These are phyloP conservation scores for Teunomyces pallodes DNA, from an alignment of 805 yeast species.

Conservation along the genomic window DNA sequence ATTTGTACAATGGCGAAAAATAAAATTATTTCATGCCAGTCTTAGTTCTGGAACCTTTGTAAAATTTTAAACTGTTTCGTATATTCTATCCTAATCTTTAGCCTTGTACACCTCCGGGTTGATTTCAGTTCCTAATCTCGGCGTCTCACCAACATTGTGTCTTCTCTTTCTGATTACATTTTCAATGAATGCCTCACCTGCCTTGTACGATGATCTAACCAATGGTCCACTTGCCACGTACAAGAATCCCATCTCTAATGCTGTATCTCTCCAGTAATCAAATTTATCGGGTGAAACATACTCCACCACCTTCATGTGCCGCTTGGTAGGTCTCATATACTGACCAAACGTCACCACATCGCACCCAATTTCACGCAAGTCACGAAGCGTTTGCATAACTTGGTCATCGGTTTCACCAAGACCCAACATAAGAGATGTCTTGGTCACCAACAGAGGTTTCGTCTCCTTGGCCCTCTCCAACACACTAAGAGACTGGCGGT, in stretches of 20 bases:
- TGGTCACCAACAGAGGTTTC: slow-evolving; percentile 75
- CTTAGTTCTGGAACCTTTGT: background rate
- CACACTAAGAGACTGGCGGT: slow-evolving; percentile 80
- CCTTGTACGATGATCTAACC: slow-evolving; percentile 94
- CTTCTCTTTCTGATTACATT: slow-evolving; percentile 80
- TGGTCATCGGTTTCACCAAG: slow-evolving; percentile 96
- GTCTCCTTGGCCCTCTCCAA: slow-evolving; percentile 76
- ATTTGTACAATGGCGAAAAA: background rate
- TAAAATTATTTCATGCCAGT: background rate
- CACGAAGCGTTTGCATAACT: slow-evolving; percentile 67
- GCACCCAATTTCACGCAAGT: slow-evolving; percentile 71
- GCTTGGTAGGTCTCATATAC: slow-evolving; percentile 97
- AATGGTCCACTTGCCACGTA: slow-evolving; percentile 98
- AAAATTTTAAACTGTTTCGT: background rate
- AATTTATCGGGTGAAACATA: slow-evolving; percentile 92
- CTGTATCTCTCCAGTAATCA: slow-evolving; percentile 86
- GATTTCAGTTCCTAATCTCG: slow-evolving; percentile 26
- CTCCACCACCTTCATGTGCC: slow-evolving; percentile 98
- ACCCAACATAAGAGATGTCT: slow-evolving; percentile 95
- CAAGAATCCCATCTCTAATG: slow-evolving; percentile 85
- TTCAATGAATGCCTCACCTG: slow-evolving; percentile 97
- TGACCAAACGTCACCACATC: slow-evolving; percentile 99
- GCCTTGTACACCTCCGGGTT: slow-evolving; percentile 13
- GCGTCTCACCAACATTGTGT: slow-evolving; percentile 46
- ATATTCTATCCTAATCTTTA: background rate